Evolutionary conservation across 768 basidiomycete genomes (phyloP), one percentile per base, ranked within the genome.

Genomic region (Lactifluus pinguis): DNA sequence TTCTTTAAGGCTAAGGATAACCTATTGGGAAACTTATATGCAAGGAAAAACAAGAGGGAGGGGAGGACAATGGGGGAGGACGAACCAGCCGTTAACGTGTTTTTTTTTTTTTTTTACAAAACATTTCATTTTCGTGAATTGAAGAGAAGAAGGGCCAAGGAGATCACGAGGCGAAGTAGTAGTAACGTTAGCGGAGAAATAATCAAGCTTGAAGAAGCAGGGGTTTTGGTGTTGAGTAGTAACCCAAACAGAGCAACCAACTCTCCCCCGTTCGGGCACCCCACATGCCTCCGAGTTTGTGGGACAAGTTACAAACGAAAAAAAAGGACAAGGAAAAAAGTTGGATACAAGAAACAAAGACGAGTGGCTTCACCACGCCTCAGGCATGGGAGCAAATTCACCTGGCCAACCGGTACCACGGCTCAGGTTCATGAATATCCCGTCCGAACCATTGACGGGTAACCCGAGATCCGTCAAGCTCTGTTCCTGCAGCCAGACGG

Each of bases 401-500:
- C 83, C 83, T 19, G 79, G 80, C 89, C 89, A 92, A 15, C 89
- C 88, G 61, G 83, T 86, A 44, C 80, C 70, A 54, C 82, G 83
- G 48, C 78, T 78, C 75, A 88, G 80, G 66, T 87, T 84, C 64
- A 95, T 72, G 75, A 98, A 95, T 55, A 95, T 87, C 13, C 87
- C 90, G 67, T 98, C 94, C 4, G 87, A 89, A 48, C 94, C 94
- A 66, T 94, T 94, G 41, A 84, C 77, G n/a, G 94, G 94, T 55
- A 97, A 76, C 15, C 94, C 92, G 14, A 98, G 83, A 72, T 98
- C 94, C 15, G 85, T 84, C 65, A 95, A 74, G 69, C 84, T 93
- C 90, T 95, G 86, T 72, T 95, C 94, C 70, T 90, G 92, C 59
- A 97, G 74, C 94, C 94, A 97, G 4, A 84, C 68, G n/a, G 94